Evolutionary conservation across 345 rosid species (phyloP).

Genomic region (Rhizophora apiculata): DNA sequence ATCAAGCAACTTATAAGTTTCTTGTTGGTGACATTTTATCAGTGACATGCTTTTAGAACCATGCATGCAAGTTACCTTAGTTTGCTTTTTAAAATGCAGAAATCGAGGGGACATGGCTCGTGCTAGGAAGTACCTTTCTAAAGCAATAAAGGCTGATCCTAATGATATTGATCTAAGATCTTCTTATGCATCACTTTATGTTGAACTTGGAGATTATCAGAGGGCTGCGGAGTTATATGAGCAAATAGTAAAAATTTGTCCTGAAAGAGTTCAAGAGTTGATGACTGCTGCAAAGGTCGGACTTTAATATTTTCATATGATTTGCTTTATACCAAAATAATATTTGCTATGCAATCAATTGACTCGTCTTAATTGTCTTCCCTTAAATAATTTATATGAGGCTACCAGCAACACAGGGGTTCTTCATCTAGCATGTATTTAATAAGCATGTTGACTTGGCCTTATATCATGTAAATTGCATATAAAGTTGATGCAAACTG

Average conservation of each 20-base stretch:
- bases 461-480: no score
- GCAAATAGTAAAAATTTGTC: constrained; percentile 53
- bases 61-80: neutral
- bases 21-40: no score
- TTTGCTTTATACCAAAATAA: neutral
- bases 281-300: constrained; percentile 64
- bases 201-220: constrained; percentile 54
- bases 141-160: constrained; percentile 84
- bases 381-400: no score
- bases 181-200: constrained; percentile 61
- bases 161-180: constrained; percentile 54
- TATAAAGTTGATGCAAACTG: no score
- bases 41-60: neutral
- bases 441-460: no score
- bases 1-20: no score
- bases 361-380: neutral
- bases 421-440: no score
- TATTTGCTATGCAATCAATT: neutral
- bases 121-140: constrained; percentile 62
- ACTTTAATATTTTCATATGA: constrained; percentile 6
- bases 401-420: no score
- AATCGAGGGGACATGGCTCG: constrained; percentile 51
- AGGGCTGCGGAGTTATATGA: constrained; percentile 84
- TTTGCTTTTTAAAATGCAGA: constrained; percentile 39
- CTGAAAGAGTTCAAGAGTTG: constrained; percentile 53